Base-by-base conservation (phyloP, 169 alveolate species). In the Plasmodium fragile region DNA sequence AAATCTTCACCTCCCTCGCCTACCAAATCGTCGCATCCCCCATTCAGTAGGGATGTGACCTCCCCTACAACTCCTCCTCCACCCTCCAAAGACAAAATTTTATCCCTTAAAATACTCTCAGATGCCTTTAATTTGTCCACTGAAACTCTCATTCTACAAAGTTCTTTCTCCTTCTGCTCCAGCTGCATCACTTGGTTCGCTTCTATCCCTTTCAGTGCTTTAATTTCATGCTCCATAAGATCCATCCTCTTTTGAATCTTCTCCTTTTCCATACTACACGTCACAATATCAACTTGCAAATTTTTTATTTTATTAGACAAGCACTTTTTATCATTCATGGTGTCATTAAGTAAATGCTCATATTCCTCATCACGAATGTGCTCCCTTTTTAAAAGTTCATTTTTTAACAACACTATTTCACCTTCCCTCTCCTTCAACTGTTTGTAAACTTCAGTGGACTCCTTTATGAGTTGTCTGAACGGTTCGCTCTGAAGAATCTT, bases 401-500 rank as follows among this genome's bases (percentile, higher is more conserved):
- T 87, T 78, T 87, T 87, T 59, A 87, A 49, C 25, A 87, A 32
- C 34, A 49, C 32, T 3, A 77, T 87, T 75, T 87, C 93, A 0
- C 59, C 80, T 41, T 87, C 93, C 25, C 70, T 87, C 30, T 75
- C 93, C 39, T 87, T 87, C 49, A 87, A 32, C 8, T 11, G 43
- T n/a, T 55, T 77, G 41, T 77, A 55, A 4, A 87, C 39, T 10
- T 87, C 65, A n/a, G 36, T 78, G 32, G 93, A 39, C 70, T 87
- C 93, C 16, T 52, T 32, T 18, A 87, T 36, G 2, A 87, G 49
- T 36, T 87, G 45, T 49, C 30, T 52, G 45, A 87, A 87, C 8
- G 93, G 93, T 22, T 87, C 89, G 13, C 93, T 87, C 4, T 78
- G 30, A 4, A 87, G 80, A 11, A 87, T 87, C 16, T 87, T 87